Evolutionary conservation across 192 early-diverging fungal species (phyloP).

Genomic region (Linnemannia schmuckeri): DNA sequence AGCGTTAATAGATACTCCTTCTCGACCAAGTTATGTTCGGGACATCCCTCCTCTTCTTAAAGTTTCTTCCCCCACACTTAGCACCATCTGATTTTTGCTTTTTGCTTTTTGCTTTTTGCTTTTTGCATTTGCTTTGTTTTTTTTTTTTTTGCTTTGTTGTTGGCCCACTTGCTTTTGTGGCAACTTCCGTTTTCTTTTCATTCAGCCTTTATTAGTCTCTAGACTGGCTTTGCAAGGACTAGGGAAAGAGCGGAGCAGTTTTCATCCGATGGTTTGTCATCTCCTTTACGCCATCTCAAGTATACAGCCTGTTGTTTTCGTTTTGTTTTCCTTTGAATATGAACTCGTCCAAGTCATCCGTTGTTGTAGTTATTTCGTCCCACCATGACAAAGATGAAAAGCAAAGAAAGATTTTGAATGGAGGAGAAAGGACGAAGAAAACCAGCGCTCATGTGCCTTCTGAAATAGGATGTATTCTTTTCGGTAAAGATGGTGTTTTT

Average conservation of each 20-base stretch:
- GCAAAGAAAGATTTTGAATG: not conserved
- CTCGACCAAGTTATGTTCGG: no score
- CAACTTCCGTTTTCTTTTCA: not conserved
- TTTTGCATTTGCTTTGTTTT: no score
- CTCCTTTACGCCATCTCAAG: not conserved
- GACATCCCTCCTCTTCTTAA: no score
- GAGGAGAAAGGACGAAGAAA: not conserved
- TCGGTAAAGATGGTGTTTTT: not conserved
- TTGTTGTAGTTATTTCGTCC: not conserved
- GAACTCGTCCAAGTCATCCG: not conserved
- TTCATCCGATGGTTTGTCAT: slow-evolving; percentile 1
- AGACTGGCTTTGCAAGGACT: not conserved
- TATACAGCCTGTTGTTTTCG: not conserved
- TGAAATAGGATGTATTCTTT: not conserved
- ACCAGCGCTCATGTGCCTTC: not conserved
- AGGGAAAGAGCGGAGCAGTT: not conserved
- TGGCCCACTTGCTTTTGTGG: no score
- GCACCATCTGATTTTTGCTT: no score
- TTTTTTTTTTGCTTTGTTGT: not conserved
- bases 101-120: no score
- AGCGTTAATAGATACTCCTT: no score
- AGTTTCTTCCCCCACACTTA: no score
- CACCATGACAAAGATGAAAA: slow-evolving; percentile 4
- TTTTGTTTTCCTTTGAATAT: not conserved
- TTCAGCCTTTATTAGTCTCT: not conserved